Conservation (phyloP, 345 rosid genomes). For the Hibiscus mutabilis region DNA sequence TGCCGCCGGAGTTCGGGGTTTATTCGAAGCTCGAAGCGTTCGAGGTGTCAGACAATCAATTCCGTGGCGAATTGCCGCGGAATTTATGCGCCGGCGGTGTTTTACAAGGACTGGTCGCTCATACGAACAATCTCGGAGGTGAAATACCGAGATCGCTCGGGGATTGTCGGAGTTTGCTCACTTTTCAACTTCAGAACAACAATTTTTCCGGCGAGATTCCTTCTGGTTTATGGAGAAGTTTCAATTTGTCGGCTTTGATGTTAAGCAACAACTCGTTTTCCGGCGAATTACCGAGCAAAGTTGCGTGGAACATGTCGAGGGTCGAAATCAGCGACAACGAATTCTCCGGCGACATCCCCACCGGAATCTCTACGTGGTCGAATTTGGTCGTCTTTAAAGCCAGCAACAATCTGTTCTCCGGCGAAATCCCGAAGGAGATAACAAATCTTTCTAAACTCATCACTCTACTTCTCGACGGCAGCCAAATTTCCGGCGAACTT, state of each 20-base stretch:
- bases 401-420: constrained; percentile 61
- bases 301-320: constrained; percentile 64
- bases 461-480: constrained; percentile 45
- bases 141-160: constrained; percentile 61
- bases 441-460: constrained; percentile 46
- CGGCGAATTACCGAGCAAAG: constrained; percentile 50
- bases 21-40: constrained; percentile 49
- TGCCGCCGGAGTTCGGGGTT: constrained; percentile 70
- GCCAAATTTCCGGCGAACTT: constrained; percentile 55
- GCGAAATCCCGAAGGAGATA: constrained; percentile 46
- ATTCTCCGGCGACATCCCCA: constrained; percentile 71
- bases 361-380: constrained; percentile 42
- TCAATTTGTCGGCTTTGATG: constrained; percentile 40
- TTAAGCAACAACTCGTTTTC: constrained; percentile 60
- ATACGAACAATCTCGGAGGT: constrained; percentile 57
- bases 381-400: constrained; percentile 48
- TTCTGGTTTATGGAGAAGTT: constrained; percentile 48
- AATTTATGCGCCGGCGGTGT: constrained; percentile 61
- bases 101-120: constrained; percentile 55
- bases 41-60: constrained; percentile 52
- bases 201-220: constrained; percentile 77
- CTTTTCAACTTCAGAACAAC: constrained; percentile 66
- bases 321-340: constrained; percentile 60
- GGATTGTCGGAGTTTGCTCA: constrained; percentile 39
- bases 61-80: constrained; percentile 63